phyloP scores from a whole-genome alignment of 345 rosid genomes.

The Salix koriyanagi region DNA sequence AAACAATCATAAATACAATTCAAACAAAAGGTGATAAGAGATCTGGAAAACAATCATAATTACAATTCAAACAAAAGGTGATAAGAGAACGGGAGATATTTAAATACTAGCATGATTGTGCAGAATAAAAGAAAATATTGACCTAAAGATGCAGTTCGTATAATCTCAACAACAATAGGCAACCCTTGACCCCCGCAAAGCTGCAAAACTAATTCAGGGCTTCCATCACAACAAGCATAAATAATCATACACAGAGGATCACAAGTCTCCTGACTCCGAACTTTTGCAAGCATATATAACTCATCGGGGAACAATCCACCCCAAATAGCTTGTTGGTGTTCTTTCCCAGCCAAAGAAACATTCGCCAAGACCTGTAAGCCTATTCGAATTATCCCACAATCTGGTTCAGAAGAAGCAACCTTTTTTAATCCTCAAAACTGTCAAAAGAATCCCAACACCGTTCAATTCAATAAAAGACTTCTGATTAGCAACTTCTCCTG shows the following conservation, averaged over 20 bases:
- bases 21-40: background rate
- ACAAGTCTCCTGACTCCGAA: constrained; percentile 42
- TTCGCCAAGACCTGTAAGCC: constrained; percentile 65
- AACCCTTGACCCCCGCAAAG: constrained; percentile 49
- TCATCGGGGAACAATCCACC: constrained; percentile 42
- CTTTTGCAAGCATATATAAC: constrained; percentile 41
- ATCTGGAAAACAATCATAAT: background rate
- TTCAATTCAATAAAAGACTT: constrained; percentile 40
- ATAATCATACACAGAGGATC: constrained; percentile 79
- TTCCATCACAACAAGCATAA: constrained; percentile 59
- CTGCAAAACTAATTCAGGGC: constrained; percentile 29
- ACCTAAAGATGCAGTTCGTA: constrained; percentile 52
- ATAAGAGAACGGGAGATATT: background rate
- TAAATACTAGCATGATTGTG: background rate
- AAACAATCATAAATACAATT: background rate
- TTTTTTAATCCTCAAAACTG: constrained; percentile 24
- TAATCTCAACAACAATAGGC: constrained; percentile 21
- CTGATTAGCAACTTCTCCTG: constrained; percentile 66
- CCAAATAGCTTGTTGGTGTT: constrained; percentile 63
- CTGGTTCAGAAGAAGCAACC: constrained; percentile 20
- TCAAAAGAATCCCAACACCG: constrained; percentile 41
- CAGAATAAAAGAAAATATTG: background rate
- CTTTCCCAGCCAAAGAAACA: constrained; percentile 58
- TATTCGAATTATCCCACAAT: constrained; percentile 21
- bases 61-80: background rate